Evolutionary conservation across 306 rosid species (phyloP), one percentile per base, ranked within the genome.

Genomic region (Malus sieversii): DNA sequence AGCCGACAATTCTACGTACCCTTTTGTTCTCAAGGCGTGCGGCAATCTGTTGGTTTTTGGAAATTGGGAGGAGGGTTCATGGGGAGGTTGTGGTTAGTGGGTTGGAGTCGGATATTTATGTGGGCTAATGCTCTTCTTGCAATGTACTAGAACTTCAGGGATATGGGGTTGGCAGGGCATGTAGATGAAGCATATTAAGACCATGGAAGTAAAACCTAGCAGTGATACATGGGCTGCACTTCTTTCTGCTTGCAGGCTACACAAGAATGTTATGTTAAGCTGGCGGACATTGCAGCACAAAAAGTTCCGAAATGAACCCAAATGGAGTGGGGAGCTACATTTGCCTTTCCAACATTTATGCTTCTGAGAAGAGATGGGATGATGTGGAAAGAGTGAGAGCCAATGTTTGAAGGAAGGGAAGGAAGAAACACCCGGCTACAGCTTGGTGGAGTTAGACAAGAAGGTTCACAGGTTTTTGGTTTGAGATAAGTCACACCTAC

Each of bases 301-400:
- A 87, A 82, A 67, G 71, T 85, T 87, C 84, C 68, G 87, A 77
- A 82, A 68, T 86, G 79, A 79, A 82, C 74, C 94, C 90, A 61
- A 74, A 80, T 29, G 78, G 78, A 69, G 89, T 83, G 64, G 83
- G 95, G 67, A 78, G 89, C 51, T 87, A 84, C 81, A 76, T 86
- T 82, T 90, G 85, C 76, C 92, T 86, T 78, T 90, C 96, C 78
- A 85, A 90, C 83, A 76, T 88, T 64, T 88, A 88, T 77, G 90
- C 95, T 44, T 82, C 89, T 29, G 83, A 73, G 80, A 84, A 84
- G 84, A 85, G 46, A 75, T 86, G 95, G 92, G 80, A 83, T 79
- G 88, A 81, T 78, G 90, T 84, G 70, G 87, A 86, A 74, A 84
- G 75, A 51, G 78, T 90, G 79, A 86, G 91, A 77, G 75, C 82